Base-by-base conservation (phyloP, 306 rosid genomes). In the Pueraria montana region DNA sequence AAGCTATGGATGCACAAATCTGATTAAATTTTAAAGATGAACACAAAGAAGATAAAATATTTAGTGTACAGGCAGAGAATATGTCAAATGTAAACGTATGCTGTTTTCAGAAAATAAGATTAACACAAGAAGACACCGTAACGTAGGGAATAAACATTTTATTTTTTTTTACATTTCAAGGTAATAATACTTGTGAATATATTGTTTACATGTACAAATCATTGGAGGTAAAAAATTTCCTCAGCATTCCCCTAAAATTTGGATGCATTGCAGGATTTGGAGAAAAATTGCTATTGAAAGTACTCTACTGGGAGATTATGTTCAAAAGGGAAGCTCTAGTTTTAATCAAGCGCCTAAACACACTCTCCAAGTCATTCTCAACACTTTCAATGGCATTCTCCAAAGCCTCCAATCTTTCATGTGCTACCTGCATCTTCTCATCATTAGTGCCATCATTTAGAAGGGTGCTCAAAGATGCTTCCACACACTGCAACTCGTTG, bases 251-350 rank as follows among this genome's bases (percentile, higher is more conserved):
- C 90, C 84, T 56, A 84, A 90, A 84, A 87, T 18, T 76, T 77
- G 88, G 90, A 89, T 70, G 81, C 81, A 71, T 80, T 58, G 42
- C 14, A 78, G 83, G 70, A 49, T 82, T 70, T 42, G 42, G 42
- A 61, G n/a, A 74, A 69, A 78, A 79, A 24, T 4, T 23, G 72
- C 16, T 62, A 48, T 9, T 2, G 2, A 42, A 5, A 48, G n/a
- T 8, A 11, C 23, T 49, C 58, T 85, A 94, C 46, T 91, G 90
- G 42, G 98, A 92, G 78, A 87, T 82, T 49, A 91, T 87, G 84
- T 94, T 94, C 87, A 92, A 79, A 46, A 94, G 92, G 9, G 87
- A 88, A 74, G 93, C 82, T 85, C 98, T 94, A 23, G 87, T 80
- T 56, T 83, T 92, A 27, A 94, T 87, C 92, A 94, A 80, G 27